Percentiles rank a stretch among this genome's conserved stretches.
Conservation (phyloP, 139 green algal genomes). For the Penium margaritaceum region DNA sequence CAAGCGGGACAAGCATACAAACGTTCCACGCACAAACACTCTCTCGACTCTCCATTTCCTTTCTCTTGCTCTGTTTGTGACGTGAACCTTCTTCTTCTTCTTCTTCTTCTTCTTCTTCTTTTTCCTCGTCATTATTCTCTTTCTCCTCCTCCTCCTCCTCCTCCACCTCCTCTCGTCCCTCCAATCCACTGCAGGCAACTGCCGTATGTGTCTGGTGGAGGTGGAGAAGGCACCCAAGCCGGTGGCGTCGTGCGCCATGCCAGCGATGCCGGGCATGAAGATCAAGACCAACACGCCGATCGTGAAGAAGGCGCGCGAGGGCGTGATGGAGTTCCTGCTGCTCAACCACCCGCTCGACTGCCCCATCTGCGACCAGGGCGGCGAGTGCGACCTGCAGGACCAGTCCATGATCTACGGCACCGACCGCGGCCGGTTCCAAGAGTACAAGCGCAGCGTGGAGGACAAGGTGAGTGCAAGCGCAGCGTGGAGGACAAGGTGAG, state of each 20-base stretch:
- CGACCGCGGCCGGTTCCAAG: slow-evolving; percentile 81
- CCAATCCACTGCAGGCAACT: slow-evolving; percentile 98
- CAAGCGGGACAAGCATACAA: too few species aligned
- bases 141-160: too few species aligned
- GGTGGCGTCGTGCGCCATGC: slow-evolving; percentile 95
- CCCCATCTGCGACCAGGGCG: slow-evolving; percentile 98
- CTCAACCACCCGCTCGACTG: slow-evolving; percentile 98
- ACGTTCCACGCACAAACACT: too few species aligned
- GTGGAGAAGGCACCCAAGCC: slow-evolving; percentile 94
- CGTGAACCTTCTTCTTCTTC: too few species aligned
- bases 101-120: too few species aligned
- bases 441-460: slow-evolving; percentile 70
- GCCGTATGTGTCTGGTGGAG: slow-evolving; percentile 98
- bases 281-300: slow-evolving; percentile 72
- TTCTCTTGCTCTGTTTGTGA: too few species aligned
- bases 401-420: slow-evolving; percentile 89
- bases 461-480: slow-evolving; percentile 86
- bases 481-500: slow-evolving; percentile 91
- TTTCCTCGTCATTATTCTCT: too few species aligned
- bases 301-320: slow-evolving; percentile 96
- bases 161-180: too few species aligned
- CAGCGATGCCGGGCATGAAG: slow-evolving; percentile 84
- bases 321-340: slow-evolving; percentile 99
- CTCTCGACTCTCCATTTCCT: too few species aligned
- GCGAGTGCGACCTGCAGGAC: slow-evolving; percentile 96